Evolutionary conservation across 768 basidiomycete genomes (phyloP), one percentile per base, ranked within the genome.

Genomic region (Hebeloma cylindrosporum): DNA sequence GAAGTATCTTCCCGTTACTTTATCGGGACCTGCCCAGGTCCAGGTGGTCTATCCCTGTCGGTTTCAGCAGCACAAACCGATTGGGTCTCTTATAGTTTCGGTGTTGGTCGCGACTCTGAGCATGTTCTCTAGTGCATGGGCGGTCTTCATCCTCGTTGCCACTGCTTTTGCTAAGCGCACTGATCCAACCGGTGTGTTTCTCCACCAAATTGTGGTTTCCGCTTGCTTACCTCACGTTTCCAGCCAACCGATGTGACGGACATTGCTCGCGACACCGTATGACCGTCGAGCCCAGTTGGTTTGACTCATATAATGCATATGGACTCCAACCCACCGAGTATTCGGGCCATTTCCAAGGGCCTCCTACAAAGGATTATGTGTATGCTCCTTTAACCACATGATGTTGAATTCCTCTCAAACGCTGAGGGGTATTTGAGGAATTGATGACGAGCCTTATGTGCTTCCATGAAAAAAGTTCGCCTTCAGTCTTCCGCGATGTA

Each of bases 91-190:
- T 8, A 46, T 60, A 17, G 47, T 58, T 17, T 51, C 58, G 3
- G 57, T 59, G 2, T 22, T 63, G 7, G 61, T 58, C 7, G 59
- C 58, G 4, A 61, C 58, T 9, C 35, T 58, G 26, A 57, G 58
- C 46, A 61, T 59, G 60, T 60, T 62, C 45, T 51, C 56, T 8
- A 34, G 46, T 9, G 56, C 41, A 27, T 60, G 58, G 58, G 58
- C 56, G 25, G 26, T 60, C 41, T 50, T 46, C 45, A 44, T 61
- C 45, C 23, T 52, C 22, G 5, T 57, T 32, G 44, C 56, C 25
- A 29, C 40, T 20, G 14, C 20, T 23, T 18, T 57, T 13, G 54
- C 50, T 16, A 51, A 50, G 21, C 13, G 27, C 9, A 26, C 26
- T 14, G 40, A 46, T 30, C 27, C 48, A 7, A 18, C 39, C 1